These are phyloP conservation scores for Oxytropis ochrocephala DNA, from an alignment of 306 rosid species.

Conservation along the genomic window DNA sequence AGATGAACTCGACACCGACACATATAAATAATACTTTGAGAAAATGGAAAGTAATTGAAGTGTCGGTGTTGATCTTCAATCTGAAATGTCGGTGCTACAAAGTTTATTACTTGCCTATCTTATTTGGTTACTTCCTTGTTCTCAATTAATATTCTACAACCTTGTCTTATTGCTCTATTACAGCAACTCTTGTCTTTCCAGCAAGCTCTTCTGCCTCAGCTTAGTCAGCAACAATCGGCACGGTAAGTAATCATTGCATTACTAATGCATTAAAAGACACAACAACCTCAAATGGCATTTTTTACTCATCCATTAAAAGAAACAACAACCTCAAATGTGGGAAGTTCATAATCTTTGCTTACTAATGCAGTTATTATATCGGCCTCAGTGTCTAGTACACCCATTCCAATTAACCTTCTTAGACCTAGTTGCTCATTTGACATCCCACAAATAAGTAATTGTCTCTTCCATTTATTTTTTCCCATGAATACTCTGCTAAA, in stretches of 20 bases:
- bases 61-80: too few species aligned
- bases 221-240: conserved; percentile 54
- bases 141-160: conserved; percentile 13
- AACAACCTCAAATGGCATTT: background rate
- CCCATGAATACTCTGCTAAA: background rate
- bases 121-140: background rate
- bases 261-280: background rate
- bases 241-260: conserved; percentile 42
- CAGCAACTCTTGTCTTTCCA: conserved; percentile 63
- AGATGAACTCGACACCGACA: too few species aligned
- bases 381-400: background rate
- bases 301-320: background rate
- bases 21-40: too few species aligned
- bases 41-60: too few species aligned
- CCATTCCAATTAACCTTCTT: background rate
- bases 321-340: background rate
- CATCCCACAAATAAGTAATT: background rate
- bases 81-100: too few species aligned
- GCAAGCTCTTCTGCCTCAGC: conserved; percentile 58
- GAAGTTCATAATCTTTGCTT: background rate
- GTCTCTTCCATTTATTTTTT: background rate
- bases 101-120: background rate
- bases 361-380: background rate
- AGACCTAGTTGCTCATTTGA: background rate
- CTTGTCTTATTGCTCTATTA: conserved; percentile 7